phyloP scores from a whole-genome alignment of 2,329 filamentous ascomycete species.

The Claviceps africana region DNA sequence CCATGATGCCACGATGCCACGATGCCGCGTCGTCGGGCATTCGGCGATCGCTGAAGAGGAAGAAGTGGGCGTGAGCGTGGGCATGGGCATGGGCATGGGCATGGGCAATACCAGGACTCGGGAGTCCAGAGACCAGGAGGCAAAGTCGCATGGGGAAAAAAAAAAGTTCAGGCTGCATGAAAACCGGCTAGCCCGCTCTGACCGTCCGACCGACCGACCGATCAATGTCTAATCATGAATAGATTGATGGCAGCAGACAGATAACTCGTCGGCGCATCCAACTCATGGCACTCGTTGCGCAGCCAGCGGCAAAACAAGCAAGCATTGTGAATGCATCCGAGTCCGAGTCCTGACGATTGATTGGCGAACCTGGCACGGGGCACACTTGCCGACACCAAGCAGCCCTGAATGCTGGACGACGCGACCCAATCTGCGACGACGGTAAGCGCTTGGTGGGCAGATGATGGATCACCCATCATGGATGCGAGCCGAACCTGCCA shows the following conservation, averaged over 20 bases:
- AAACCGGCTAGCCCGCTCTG: no score
- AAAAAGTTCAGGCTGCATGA: no score
- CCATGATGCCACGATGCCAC: background rate
- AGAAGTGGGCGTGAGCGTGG: background rate
- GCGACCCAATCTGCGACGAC: constrained; percentile 6
- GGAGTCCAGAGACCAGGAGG: no score
- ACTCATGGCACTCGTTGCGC: no score
- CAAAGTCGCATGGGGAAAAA: no score
- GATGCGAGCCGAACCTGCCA: background rate
- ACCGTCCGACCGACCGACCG: no score
- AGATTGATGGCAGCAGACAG: no score
- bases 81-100: no score
- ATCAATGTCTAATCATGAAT: background rate
- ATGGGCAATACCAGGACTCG: no score
- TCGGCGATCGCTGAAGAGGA: background rate
- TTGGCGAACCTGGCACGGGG: background rate
- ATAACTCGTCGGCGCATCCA: no score
- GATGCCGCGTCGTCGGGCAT: background rate
- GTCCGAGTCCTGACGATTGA: no score
- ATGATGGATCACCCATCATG: background rate
- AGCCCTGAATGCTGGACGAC: background rate
- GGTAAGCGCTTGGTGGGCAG: constrained; percentile 6
- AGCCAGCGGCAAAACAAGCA: background rate
- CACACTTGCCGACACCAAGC: background rate
- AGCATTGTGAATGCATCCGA: background rate